Evolutionary conservation across 495 filamentous ascomycete species (phyloP).

Genomic region (Rostrohypoxylon terebratum): DNA sequence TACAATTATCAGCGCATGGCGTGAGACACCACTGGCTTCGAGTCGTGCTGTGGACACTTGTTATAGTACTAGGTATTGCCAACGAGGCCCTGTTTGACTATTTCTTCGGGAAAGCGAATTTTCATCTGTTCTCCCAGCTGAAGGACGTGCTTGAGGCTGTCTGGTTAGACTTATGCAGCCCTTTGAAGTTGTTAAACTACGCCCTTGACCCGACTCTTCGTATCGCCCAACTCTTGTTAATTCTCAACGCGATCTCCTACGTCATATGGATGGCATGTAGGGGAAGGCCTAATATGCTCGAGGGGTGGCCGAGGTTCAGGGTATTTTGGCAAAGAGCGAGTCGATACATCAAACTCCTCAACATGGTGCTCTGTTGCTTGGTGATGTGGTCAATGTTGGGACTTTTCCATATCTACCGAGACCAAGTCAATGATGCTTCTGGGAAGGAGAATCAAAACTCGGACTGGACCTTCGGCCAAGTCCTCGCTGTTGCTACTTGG

Average conservation of each 20-base stretch:
- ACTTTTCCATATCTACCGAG: slow-evolving; percentile 23
- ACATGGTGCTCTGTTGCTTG: slow-evolving; percentile 1
- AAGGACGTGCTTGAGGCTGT: slow-evolving; percentile 4
- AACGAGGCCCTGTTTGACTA: slow-evolving; percentile 16
- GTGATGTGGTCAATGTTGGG: slow-evolving; percentile 35
- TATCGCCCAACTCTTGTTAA: slow-evolving; percentile 11
- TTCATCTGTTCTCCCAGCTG: neutral
- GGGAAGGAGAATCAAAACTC: slow-evolving; percentile 26
- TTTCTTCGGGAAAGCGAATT: neutral
- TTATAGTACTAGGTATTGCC: slow-evolving; percentile 8
- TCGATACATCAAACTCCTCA: slow-evolving; percentile 1
- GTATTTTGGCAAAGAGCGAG: neutral
- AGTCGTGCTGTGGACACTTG: slow-evolving; percentile 9
- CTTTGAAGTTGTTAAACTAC: neutral
- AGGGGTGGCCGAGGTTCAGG: slow-evolving; percentile 4
- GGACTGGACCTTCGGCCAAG: slow-evolving; percentile 35
- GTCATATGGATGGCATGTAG: neutral
- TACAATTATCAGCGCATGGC: slow-evolving; percentile 11
- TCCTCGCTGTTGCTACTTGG: slow-evolving; percentile 27
- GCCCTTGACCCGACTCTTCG: slow-evolving; percentile 4
- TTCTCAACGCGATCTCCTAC: slow-evolving; percentile 24
- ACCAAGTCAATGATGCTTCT: neutral
- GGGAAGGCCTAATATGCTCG: neutral
- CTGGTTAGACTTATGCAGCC: slow-evolving; percentile 18
- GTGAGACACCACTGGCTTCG: slow-evolving; percentile 30